Base-by-base conservation (phyloP, 257 asterid genomes). In the Solanum pimpinellifolium region DNA sequence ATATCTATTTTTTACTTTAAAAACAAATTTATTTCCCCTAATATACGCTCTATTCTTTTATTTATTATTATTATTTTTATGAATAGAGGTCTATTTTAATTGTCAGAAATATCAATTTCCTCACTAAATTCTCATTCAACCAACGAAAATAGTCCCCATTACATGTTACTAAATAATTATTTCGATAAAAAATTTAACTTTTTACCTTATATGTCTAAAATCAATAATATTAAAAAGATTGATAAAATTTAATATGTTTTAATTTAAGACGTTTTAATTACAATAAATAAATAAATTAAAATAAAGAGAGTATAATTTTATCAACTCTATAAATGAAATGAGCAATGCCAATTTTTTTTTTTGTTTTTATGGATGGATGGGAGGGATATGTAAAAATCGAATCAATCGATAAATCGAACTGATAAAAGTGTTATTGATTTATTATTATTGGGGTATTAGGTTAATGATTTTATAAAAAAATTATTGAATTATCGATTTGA, bases 161-260 rank as follows among this genome's bases (percentile, higher is more conserved):
- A 13, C 69, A 62, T 4, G 29, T 10, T 47, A 14, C 59, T 39
- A 39, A 1, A 39, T 39, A 5, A 39, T 12, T 33, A 33, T 46
- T 20, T 60, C 0, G 2, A 0, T 60, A 21, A 3, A 20, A 8
- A 1, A 9, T 59, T 59, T 1, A 20, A 9, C 3, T 20, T 20
- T 21, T 60, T 21, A 21, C 1, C 13, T 5, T 1, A 52, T 2
- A 52, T 16, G 23, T 49, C 2, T 16, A 52, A 52, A 1, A 52
- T 16, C 0, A 49, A 2, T 15, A 1, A 15, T 15, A 5, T 49
- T 49, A 2, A 0, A 0, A 49, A 15, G 2, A 6, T 16, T 52
- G 9, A 16, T 49, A 16, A 15, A 3, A 52, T 52, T 42, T 60
- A 2, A 60, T 2, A 60, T 59, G 1, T 59, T 21, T 59, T 20